Evolutionary conservation across 768 basidiomycete species (phyloP).

Genomic region (Lactifluus echinatus): DNA sequence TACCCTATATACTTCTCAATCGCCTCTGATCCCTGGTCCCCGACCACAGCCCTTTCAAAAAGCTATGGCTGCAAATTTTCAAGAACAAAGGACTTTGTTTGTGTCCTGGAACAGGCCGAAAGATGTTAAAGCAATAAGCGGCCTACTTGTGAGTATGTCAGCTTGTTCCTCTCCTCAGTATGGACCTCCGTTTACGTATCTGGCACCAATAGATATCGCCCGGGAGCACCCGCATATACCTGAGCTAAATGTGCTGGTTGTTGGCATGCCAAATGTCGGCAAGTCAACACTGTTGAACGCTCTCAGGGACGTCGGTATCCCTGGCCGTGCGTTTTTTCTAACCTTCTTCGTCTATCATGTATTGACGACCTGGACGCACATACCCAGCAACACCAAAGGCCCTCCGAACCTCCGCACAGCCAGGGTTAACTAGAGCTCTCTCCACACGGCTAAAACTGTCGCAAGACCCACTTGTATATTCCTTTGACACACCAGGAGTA

Average conservation of each 20-base stretch:
- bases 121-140: constrained; percentile 56
- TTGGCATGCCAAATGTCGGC: constrained; percentile 99
- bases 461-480: constrained; percentile 75
- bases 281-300: constrained; percentile 94
- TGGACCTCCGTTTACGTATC: neutral
- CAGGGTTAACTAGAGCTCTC: constrained; percentile 82
- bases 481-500: constrained; percentile 93
- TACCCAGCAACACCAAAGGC: constrained; percentile 72
- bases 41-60: constrained; percentile 55
- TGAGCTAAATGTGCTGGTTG: constrained; percentile 82
- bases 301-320: constrained; percentile 76
- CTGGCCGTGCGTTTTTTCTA: constrained; percentile 34
- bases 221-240: constrained; percentile 58
- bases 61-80: constrained; percentile 64
- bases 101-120: constrained; percentile 61
- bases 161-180: neutral
- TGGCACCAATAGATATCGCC: constrained; percentile 48
- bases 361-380: neutral
- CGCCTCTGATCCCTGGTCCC: neutral
- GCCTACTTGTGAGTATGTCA: constrained; percentile 67
- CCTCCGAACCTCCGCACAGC: constrained; percentile 78
- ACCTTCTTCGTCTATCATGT: neutral
- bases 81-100: constrained; percentile 59
- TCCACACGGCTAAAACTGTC: constrained; percentile 86
- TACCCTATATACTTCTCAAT: neutral